A percentile compares a stretch with the other conserved stretches of the same genome.
Evolutionary conservation across 495 filamentous ascomycete species (phyloP).

Genomic region (Penicillium malachiteum): DNA sequence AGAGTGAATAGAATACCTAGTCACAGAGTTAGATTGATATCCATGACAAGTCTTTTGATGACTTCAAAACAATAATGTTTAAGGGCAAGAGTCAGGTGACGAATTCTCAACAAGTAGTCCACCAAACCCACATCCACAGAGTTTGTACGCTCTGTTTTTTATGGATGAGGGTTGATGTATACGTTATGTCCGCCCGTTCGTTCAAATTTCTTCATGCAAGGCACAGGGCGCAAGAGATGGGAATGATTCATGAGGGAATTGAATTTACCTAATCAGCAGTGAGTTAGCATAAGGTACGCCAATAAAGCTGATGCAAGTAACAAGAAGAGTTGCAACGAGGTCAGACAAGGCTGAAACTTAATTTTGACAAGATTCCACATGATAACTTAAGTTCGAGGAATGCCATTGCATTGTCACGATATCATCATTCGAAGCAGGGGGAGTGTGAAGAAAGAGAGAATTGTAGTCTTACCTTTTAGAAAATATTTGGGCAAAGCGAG

Average conservation of each 20-base stretch:
- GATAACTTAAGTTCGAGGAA: conserved; percentile 92
- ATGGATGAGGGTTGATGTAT: conserved; percentile 63
- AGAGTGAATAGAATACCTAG: conserved; percentile 33
- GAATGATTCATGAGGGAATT: conserved; percentile 17
- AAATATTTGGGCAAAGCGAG: conserved; percentile 6
- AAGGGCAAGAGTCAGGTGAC: conserved; percentile 75
- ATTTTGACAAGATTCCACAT: conserved; percentile 80
- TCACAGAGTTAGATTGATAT: conserved; percentile 16
- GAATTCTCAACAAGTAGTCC: conserved; percentile 96
- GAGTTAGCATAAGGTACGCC: conserved; percentile 43
- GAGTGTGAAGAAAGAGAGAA: conserved; percentile 19
- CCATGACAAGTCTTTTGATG: conserved; percentile 4
- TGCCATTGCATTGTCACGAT: conserved; percentile 80
- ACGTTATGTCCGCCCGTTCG: conserved; percentile 98
- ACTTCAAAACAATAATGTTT: conserved; percentile 9
- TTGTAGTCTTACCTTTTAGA: conserved; percentile 59
- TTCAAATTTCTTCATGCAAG: conserved; percentile 88
- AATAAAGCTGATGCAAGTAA: conserved; percentile 19
- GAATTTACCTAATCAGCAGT: conserved; percentile 54
- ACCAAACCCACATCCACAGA: conserved; percentile 63
- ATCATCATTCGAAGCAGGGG: conserved; percentile 69
- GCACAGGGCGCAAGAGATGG: conserved; percentile 20
- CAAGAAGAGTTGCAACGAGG: conserved; percentile 29
- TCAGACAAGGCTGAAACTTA: conserved; percentile 99
- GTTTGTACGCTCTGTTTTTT: conserved; percentile 83